These are phyloP conservation scores for Leccinellum rugosiceps DNA, from an alignment of 768 basidiomycete species.

Conservation along the genomic window DNA sequence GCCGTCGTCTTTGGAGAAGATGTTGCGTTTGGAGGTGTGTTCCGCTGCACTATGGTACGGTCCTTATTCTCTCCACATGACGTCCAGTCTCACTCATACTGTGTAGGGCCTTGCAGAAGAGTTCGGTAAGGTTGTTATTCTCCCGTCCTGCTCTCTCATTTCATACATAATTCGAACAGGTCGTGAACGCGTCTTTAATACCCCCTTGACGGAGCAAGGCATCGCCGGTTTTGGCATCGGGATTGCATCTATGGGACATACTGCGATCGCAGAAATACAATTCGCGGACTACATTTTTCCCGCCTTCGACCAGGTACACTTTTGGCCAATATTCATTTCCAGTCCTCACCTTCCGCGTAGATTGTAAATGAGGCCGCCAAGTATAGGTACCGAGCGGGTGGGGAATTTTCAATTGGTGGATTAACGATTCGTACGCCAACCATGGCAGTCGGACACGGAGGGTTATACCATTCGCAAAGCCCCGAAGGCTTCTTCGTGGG, in stretches of 20 bases:
- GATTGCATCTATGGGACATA: slow-evolving; percentile 88
- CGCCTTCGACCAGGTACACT: slow-evolving; percentile 83
- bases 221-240: slow-evolving; percentile 96
- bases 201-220: slow-evolving; percentile 88
- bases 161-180: slow-evolving; percentile 42
- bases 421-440: slow-evolving; percentile 83
- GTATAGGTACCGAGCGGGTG: slow-evolving; percentile 85
- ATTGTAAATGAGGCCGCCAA: slow-evolving; percentile 96
- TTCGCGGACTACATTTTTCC: slow-evolving; percentile 91
- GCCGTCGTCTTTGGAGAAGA: slow-evolving; percentile 91
- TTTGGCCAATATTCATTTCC: not conserved
- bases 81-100: not conserved
- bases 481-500: slow-evolving; percentile 95
- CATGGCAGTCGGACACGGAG: slow-evolving; percentile 92
- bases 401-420: slow-evolving; percentile 76
- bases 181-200: slow-evolving; percentile 92
- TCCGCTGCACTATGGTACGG: slow-evolving; percentile 85
- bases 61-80: slow-evolving; percentile 9
- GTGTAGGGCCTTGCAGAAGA: slow-evolving; percentile 84
- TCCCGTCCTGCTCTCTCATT: not conserved
- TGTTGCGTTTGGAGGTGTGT: slow-evolving; percentile 93
- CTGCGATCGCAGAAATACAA: slow-evolving; percentile 92
- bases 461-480: slow-evolving; percentile 91
- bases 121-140: slow-evolving; percentile 56
- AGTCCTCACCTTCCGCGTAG: slow-evolving; percentile 34